phyloP scores from a whole-genome alignment of 345 rosid species.

The Camelina neglecta region DNA sequence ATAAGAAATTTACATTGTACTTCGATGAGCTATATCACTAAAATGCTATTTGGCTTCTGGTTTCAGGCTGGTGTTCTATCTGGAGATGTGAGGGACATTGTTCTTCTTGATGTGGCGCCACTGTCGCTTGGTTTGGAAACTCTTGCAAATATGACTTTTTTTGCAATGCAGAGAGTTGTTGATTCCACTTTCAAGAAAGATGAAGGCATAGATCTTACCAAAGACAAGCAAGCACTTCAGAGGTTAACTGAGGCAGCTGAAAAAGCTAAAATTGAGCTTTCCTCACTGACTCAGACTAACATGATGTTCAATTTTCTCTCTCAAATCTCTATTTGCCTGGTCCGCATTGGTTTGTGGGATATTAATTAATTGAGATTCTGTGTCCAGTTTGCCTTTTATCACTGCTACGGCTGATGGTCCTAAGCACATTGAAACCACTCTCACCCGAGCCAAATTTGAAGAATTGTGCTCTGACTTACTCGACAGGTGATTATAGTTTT shows the following conservation, averaged over 20 bases:
- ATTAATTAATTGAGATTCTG: background rate
- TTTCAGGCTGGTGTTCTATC: constrained; percentile 87
- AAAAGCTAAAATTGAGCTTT: constrained; percentile 97
- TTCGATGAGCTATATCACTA: background rate
- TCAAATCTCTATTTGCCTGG: background rate
- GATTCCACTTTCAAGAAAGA: constrained; percentile 74
- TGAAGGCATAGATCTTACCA: constrained; percentile 92
- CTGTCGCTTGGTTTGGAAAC: constrained; percentile 92
- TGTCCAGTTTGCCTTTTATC: constrained; percentile 88
- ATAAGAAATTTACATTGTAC: background rate
- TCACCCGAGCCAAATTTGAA: constrained; percentile 91
- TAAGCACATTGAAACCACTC: constrained; percentile 90
- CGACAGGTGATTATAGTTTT: constrained; percentile 61
- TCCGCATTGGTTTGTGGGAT: background rate
- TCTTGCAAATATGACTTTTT: constrained; percentile 43
- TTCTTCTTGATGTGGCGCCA: constrained; percentile 83
- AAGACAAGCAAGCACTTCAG: constrained; percentile 98
- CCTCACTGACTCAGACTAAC: constrained; percentile 87
- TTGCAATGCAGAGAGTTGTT: constrained; percentile 72
- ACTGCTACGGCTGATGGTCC: constrained; percentile 99
- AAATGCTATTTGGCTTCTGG: background rate
- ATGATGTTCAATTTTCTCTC: constrained; percentile 53
- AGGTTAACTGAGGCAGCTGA: constrained; percentile 91
- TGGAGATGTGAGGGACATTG: constrained; percentile 95
- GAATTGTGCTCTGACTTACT: constrained; percentile 87